phyloP scores from a whole-genome alignment of 805 yeast species.

The Myxozyma vanderwaltii region DNA sequence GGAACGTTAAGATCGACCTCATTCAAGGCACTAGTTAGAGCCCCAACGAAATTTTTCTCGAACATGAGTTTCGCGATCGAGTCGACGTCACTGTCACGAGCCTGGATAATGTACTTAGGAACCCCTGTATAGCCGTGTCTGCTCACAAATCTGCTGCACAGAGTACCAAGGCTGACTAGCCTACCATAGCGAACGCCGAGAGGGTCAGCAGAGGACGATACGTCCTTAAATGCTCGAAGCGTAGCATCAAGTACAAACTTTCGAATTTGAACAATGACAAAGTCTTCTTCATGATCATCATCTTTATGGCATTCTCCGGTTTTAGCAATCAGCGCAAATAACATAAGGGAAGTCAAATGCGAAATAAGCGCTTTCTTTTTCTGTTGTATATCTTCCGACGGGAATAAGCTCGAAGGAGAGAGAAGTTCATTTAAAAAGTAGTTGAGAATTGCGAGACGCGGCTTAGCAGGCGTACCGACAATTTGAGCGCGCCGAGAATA shows the following conservation, averaged over 20 bases:
- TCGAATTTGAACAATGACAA: slow-evolving; percentile 71
- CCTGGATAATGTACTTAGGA: slow-evolving; percentile 9
- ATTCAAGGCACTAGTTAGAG: slow-evolving; percentile 62
- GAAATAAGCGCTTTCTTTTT: slow-evolving; percentile 58
- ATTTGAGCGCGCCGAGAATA: slow-evolving; percentile 53
- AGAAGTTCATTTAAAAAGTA: slow-evolving; percentile 74
- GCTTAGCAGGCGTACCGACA: slow-evolving; percentile 48
- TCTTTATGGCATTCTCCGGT: slow-evolving; percentile 49
- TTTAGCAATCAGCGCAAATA: slow-evolving; percentile 65
- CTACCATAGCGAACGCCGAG: slow-evolving; percentile 56
- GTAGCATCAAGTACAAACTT: slow-evolving; percentile 72
- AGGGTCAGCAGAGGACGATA: slow-evolving; percentile 43
- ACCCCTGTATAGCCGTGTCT: slow-evolving; percentile 33
- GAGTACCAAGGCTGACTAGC: slow-evolving; percentile 55
- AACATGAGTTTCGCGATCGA: slow-evolving; percentile 65
- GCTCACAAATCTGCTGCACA: slow-evolving; percentile 44
- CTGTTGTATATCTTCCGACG: slow-evolving; percentile 38
- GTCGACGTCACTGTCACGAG: slow-evolving; percentile 53
- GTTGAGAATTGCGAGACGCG: slow-evolving; percentile 75
- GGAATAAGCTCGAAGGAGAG: slow-evolving; percentile 50
- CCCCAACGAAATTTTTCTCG: slow-evolving; percentile 56
- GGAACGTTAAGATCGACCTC: slow-evolving; percentile 76
- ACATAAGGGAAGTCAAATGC: slow-evolving; percentile 59
- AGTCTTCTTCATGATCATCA: slow-evolving; percentile 49
- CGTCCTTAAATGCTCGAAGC: slow-evolving; percentile 61